These are phyloP conservation scores for Pseudocercospora ulei DNA, from an alignment of 2,329 filamentous ascomycete genomes.

Conservation along the genomic window DNA sequence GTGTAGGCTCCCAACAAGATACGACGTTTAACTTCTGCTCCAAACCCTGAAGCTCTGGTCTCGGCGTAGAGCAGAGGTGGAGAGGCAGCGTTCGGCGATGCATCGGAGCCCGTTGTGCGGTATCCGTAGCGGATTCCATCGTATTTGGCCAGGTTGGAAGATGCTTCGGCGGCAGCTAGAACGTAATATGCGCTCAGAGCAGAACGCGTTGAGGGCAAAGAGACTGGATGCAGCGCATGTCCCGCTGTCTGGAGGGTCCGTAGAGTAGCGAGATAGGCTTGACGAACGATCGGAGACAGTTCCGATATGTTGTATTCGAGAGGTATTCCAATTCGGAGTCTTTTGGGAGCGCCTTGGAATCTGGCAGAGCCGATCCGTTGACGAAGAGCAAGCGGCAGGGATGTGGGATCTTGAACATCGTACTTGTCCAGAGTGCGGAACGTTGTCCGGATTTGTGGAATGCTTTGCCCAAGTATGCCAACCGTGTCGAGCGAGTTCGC, in stretches of 20 bases:
- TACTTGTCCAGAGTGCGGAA: slow-evolving; percentile 48
- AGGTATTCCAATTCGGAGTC: slow-evolving; percentile 50
- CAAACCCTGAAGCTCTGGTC: slow-evolving; percentile 66
- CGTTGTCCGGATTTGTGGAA: slow-evolving; percentile 41
- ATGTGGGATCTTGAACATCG: slow-evolving; percentile 67
- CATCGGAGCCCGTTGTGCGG: slow-evolving; percentile 47
- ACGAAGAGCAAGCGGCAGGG: slow-evolving; percentile 50
- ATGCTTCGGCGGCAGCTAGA: slow-evolving; percentile 86
- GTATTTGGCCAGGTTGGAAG: slow-evolving; percentile 92
- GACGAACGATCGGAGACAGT: slow-evolving; percentile 58
- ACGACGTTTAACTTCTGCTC: slow-evolving; percentile 71
- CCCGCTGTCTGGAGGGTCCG: slow-evolving; percentile 53
- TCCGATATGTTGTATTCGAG: slow-evolving; percentile 81
- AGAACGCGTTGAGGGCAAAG: slow-evolving; percentile 70
- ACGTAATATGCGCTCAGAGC: slow-evolving; percentile 92
- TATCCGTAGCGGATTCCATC: slow-evolving; percentile 89
- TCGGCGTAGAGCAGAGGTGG: slow-evolving; percentile 55
- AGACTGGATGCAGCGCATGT: slow-evolving; percentile 63
- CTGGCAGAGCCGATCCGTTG: slow-evolving; percentile 33
- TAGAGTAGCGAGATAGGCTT: slow-evolving; percentile 59
- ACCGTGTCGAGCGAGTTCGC: slow-evolving; percentile 90
- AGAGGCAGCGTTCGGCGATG: slow-evolving; percentile 27
- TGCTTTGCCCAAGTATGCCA: slow-evolving; percentile 55
- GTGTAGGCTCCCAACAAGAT: slow-evolving; percentile 86
- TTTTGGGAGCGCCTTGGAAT: slow-evolving; percentile 8